phyloP scores from a whole-genome alignment of 2,329 filamentous ascomycete species.

The Cercospora beticola region DNA sequence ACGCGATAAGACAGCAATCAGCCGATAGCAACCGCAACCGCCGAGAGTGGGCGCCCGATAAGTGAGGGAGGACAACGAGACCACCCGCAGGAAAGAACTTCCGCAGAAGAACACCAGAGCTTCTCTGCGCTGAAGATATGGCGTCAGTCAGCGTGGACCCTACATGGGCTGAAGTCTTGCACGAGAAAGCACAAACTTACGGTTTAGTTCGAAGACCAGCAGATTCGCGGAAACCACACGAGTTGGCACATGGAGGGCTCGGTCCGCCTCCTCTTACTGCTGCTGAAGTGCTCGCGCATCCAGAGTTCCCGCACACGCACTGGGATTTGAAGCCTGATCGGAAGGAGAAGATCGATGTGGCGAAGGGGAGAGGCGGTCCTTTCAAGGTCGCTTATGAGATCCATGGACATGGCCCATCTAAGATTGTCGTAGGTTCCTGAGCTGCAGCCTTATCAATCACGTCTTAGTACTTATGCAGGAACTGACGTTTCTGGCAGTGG shows the following conservation, averaged over 20 bases:
- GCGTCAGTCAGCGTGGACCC: slow-evolving; percentile 18
- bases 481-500: slow-evolving; percentile 53
- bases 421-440: slow-evolving; percentile 64
- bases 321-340: slow-evolving; percentile 69
- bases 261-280: slow-evolving; percentile 46
- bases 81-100: background rate
- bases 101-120: background rate
- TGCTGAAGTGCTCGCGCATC: slow-evolving; percentile 62
- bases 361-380: slow-evolving; percentile 70
- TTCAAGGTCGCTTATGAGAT: slow-evolving; percentile 76
- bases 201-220: slow-evolving; percentile 17
- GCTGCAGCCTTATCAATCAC: slow-evolving; percentile 12
- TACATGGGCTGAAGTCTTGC: slow-evolving; percentile 18
- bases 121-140: slow-evolving; percentile 8
- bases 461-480: slow-evolving; percentile 2
- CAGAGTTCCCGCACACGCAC: slow-evolving; percentile 64
- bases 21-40: slow-evolving; percentile 2
- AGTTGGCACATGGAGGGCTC: slow-evolving; percentile 21
- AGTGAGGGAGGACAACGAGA: background rate
- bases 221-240: slow-evolving; percentile 21
- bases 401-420: slow-evolving; percentile 70
- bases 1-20: background rate
- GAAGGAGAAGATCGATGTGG: slow-evolving; percentile 63
- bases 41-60: slow-evolving; percentile 3
- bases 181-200: slow-evolving; percentile 20